Conservation (phyloP, 805 yeast genomes). For the Komagataella mondaviorum region DNA sequence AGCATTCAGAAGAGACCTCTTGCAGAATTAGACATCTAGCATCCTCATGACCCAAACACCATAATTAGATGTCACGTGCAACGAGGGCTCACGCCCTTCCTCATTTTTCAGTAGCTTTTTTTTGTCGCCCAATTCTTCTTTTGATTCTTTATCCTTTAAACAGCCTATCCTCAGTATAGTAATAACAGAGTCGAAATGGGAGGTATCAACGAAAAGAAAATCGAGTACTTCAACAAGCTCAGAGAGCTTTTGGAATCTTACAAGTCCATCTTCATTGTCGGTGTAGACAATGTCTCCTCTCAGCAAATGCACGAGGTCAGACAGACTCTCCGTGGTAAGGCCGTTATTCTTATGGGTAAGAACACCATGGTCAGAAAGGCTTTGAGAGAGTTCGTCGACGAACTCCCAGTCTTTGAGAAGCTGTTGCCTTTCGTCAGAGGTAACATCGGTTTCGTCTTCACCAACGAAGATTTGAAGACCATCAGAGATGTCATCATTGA, state of each 20-base stretch:
- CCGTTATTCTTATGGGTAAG: constrained; percentile 98
- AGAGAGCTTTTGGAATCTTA: constrained; percentile 91
- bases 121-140: background rate
- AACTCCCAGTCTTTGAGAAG: constrained; percentile 93
- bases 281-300: constrained; percentile 99
- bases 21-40: background rate
- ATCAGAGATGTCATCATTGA: constrained; percentile 79
- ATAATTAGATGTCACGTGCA: background rate
- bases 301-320: constrained; percentile 99
- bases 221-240: constrained; percentile 88
- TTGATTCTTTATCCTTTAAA: constrained; percentile 47
- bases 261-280: constrained; percentile 97
- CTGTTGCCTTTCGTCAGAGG: constrained; percentile 91
- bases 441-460: constrained; percentile 99
- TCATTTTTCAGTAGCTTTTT: background rate
- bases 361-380: constrained; percentile 99
- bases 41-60: background rate
- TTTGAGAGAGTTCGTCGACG: constrained; percentile 86
- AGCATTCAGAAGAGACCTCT: background rate
- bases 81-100: background rate
- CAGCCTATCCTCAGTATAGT: constrained; percentile 62
- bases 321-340: constrained; percentile 89
- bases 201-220: constrained; percentile 97
- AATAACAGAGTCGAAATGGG: constrained; percentile 87
- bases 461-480: constrained; percentile 86